Evolutionary conservation across 805 yeast species (phyloP), one percentile per base, ranked within the genome.

Genomic region (Monosporozyma aerobia): DNA sequence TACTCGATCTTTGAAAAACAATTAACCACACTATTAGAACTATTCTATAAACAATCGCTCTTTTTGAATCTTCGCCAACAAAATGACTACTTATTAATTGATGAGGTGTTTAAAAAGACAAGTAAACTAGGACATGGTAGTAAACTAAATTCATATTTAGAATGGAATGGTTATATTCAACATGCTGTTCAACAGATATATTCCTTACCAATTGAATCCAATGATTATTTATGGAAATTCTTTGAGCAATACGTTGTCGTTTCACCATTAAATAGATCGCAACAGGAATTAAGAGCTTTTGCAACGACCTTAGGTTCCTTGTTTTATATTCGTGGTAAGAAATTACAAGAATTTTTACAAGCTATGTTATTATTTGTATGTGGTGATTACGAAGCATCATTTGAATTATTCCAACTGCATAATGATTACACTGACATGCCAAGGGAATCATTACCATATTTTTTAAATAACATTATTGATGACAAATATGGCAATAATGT

Each of bases 71-170:
- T 68, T 37, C 63, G 59, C 49, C 59, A 56, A 47, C 58, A 58
- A 35, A 62, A 67, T 49, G 64, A 59, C 48, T 40, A 50, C 1
- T 48, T 57, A 11, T 50, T 65, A n/a, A 52, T 58, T 2, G 47
- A 55, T 19, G 63, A 59, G 41, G 29, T 63, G 2, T 58, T 65
- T 30, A 46, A 53, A 3, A 40, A 54, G 25, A 60, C 63, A 3
- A 57, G 63, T 5, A 60, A 63, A 49, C 60, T 53, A 45, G 59
- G 56, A 3, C 53, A 51, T 35, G 71, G 71, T n/a, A 53, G 57
- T 30, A 61, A 59, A 39, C 37, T 65, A 13, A 49, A 52, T 19
- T 57, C 65, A 5, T 64, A 63, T 47, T 49, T 56, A 1, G 65
- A 64, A 40, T 57, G 60, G 59, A 54, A 55, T 35, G 49, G 54